A percentile compares a stretch with the other conserved stretches of the same genome.
Conservation (phyloP, 2,329 filamentous ascomycete species). For the Fusarium nygamai region DNA sequence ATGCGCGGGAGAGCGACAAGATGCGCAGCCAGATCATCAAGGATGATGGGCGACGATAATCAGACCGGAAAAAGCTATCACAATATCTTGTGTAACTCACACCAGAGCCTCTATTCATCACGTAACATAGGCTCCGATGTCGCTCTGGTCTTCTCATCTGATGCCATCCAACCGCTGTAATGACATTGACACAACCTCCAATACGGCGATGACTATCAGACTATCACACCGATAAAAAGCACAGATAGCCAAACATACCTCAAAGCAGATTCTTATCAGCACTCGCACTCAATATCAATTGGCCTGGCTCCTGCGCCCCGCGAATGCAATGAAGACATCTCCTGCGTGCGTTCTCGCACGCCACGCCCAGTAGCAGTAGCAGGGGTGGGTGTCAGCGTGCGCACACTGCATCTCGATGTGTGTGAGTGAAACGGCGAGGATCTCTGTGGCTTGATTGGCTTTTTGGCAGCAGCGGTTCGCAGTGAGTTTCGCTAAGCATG, state of each 20-base stretch:
- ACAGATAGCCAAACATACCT: conserved; percentile 13
- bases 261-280: conserved; percentile 36
- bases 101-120: conserved; percentile 16
- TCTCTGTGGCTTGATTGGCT: conserved; percentile 21
- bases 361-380: conserved; percentile 10
- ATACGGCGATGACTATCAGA: background rate
- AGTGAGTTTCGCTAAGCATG: conserved; percentile 21
- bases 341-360: conserved; percentile 31
- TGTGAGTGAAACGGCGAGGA: conserved; percentile 25
- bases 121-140: conserved; percentile 11
- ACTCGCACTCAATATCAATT: conserved; percentile 16
- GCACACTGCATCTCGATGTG: conserved; percentile 23
- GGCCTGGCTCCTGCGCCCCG: conserved; percentile 21
- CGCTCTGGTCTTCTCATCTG: background rate
- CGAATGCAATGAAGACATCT: conserved; percentile 30
- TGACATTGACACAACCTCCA: conserved; percentile 28
- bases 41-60: background rate
- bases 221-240: background rate
- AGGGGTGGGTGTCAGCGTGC: background rate
- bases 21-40: background rate
- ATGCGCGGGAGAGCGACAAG: conserved; percentile 19
- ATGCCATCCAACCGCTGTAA: background rate
- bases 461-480: conserved; percentile 3
- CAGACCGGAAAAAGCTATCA: background rate
- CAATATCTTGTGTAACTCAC: conserved; percentile 22